Evolutionary conservation across 1,284 basidiomycete genomes (phyloP), one percentile per base, ranked within the genome.

Genomic region (Boletus mariae): DNA sequence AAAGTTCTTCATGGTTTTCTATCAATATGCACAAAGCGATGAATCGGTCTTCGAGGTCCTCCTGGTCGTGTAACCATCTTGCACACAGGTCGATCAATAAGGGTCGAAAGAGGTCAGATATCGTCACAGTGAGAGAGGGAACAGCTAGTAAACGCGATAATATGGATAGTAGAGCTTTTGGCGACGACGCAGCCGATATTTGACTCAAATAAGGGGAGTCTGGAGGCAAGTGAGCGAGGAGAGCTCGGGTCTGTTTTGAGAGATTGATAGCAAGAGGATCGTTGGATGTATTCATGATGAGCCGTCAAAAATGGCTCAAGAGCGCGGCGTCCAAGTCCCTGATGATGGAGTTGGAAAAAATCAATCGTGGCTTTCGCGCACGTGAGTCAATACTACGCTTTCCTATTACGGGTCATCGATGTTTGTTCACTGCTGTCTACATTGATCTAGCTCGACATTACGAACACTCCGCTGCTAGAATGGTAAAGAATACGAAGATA

Each of bases 1-100:
- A 91, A 37, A 92, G 70, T 66, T 92, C 87, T 62, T 84, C 80
- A 60, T 90, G 84, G 40, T 80, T 73, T 70, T 89, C 84, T 31
- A 90, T 63, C 51, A 87, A 72, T 48, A 80, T 64, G 65, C 75
- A 84, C 9, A 90, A 67, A 1, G 86, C 85, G 51, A 77, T 73
- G 25, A 91, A 68, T 61, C 80, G 80, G 40, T 79, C 73, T 59
- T 82, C 78, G 5, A 71, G 62, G 51, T 77, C 71, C 46, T 75
- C 68, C 32, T 77, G 65, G 37, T 74, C 68, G 17, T 83, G 73
- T 34, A 91, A 62, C 86, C 86, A 90, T 62, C 85, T 71, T 11
- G 85, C 83, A 61, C 81, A 87, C 29, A 92, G 67, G 70, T 91
- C 85, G 34, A 87, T 63, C 45, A 92, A 65, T 49, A 91, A 68